These are phyloP conservation scores for Macrophomina tecta DNA, from an alignment of 2,329 filamentous ascomycete species.

Conservation along the genomic window DNA sequence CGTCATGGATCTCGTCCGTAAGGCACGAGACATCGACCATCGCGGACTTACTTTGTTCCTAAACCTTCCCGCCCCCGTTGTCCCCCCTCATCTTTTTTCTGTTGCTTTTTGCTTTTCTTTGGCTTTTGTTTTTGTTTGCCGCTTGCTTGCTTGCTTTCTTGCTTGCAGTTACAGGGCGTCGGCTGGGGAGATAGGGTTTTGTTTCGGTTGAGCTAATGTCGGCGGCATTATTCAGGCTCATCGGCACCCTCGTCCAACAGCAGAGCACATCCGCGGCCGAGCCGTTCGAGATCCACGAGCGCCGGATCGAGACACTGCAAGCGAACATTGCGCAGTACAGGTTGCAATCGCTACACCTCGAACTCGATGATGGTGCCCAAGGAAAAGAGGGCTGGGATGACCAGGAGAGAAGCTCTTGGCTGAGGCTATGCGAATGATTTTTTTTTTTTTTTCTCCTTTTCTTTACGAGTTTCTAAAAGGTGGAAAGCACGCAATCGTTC, in stretches of 20 bases:
- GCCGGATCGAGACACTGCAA: constrained; percentile 23
- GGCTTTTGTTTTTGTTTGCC: background rate
- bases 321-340: constrained; percentile 11
- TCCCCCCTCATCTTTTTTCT: background rate
- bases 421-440: constrained; percentile 17
- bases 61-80: background rate
- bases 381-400: constrained; percentile 19
- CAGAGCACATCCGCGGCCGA: constrained; percentile 14
- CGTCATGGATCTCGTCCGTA: background rate
- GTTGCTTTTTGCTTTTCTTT: background rate
- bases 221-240: constrained; percentile 1
- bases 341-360: constrained; percentile 15
- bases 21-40: background rate
- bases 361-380: constrained; percentile 12
- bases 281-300: constrained; percentile 17
- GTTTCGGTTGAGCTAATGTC: constrained; percentile 6
- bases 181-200: background rate
- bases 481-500: background rate
- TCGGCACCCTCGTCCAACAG: constrained; percentile 8
- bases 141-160: background rate
- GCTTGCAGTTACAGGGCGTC: background rate
- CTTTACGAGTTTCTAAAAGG: background rate
- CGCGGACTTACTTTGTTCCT: background rate
- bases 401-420: constrained; percentile 13
- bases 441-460: background rate